phyloP scores from a whole-genome alignment of 768 basidiomycete species.

The Boletus patriciae region DNA sequence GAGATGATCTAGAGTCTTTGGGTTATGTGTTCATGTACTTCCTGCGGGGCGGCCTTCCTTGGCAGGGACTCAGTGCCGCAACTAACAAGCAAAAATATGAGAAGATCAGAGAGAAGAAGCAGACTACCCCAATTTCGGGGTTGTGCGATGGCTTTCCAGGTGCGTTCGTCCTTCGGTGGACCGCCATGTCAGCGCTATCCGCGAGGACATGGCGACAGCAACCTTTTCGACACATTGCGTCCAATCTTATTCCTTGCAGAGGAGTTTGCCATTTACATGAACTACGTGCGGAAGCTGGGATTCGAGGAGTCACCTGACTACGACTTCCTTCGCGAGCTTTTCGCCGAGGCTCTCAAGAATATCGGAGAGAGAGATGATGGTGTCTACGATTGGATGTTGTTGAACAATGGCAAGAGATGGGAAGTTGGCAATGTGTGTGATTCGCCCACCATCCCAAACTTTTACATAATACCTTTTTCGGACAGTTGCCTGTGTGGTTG shows the following conservation, averaged over 20 bases:
- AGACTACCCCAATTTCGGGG: conserved; percentile 87
- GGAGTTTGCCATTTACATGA: conserved; percentile 98
- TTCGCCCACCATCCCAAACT: neutral
- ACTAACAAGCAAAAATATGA: conserved; percentile 99
- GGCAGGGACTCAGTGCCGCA: conserved; percentile 96
- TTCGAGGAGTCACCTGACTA: conserved; percentile 98
- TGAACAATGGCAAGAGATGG: conserved; percentile 95
- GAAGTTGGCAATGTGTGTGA: conserved; percentile 77
- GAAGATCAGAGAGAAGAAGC: conserved; percentile 99
- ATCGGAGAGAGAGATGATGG: conserved; percentile 88
- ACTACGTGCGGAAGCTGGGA: conserved; percentile 97
- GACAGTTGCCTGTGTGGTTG: too few relatives aligned
- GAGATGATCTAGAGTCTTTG: conserved; percentile 95
- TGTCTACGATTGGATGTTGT: conserved; percentile 93
- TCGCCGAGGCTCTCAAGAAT: conserved; percentile 87
- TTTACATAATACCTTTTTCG: conserved; percentile 8
- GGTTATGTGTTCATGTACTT: conserved; percentile 99
- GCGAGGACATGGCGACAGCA: neutral
- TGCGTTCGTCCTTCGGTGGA: conserved; percentile 26
- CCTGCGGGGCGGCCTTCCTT: conserved; percentile 91
- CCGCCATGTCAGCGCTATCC: neutral
- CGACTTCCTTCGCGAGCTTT: conserved; percentile 94
- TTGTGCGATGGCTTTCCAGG: conserved; percentile 97
- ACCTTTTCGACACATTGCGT: neutral
- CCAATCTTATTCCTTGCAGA: conserved; percentile 40